These are phyloP conservation scores for Wickerhamomyces canadensis DNA, from an alignment of 805 yeast species.

Conservation along the genomic window DNA sequence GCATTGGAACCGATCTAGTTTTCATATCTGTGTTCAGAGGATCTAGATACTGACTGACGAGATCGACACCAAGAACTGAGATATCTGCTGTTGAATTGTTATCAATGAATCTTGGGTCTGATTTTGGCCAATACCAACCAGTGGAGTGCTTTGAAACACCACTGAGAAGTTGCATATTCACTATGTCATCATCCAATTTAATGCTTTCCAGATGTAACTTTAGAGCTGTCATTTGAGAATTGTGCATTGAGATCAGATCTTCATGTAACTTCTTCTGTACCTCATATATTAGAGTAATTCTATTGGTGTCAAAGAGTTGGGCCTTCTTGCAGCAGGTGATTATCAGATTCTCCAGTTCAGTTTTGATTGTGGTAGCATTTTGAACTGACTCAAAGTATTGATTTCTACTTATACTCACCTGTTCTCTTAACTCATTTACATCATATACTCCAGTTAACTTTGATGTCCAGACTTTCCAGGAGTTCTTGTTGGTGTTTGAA, in stretches of 20 bases:
- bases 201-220: not conserved
- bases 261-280: conserved; percentile 11
- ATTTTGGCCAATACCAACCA: conserved; percentile 25
- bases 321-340: conserved; percentile 7
- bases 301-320: conserved; percentile 14
- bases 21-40: conserved; percentile 5
- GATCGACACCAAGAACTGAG: conserved; percentile 19
- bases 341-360: conserved; percentile 11
- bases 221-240: conserved; percentile 3
- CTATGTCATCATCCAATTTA: conserved; percentile 2
- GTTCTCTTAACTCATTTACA: too few species aligned
- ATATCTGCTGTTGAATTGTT: not conserved
- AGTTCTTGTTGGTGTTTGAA: too few species aligned
- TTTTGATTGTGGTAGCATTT: conserved; percentile 2
- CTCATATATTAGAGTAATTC: conserved; percentile 10
- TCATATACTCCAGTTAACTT: too few species aligned
- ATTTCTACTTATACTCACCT: too few species aligned
- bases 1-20: conserved; percentile 16
- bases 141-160: not conserved
- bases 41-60: conserved; percentile 13
- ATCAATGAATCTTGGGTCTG: conserved; percentile 10
- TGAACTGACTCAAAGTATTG: conserved; percentile 8
- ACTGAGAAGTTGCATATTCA: conserved; percentile 9
- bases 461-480: too few species aligned
- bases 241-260: conserved; percentile 4